Base-by-base conservation (phyloP, 169 alveolate species). In the Plasmodium relictum region DNA sequence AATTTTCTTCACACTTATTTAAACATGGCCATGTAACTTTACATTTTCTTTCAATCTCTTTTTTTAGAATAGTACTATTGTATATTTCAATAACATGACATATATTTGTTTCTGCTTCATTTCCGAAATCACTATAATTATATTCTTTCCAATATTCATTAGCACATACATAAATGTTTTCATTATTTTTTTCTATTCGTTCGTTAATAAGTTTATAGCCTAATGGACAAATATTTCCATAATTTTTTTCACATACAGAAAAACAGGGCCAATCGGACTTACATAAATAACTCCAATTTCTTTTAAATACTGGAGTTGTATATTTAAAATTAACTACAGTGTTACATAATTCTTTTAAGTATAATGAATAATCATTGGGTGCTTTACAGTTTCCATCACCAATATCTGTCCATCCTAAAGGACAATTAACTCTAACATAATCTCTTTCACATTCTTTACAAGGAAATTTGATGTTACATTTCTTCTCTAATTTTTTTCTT, bases 211-310 rank as follows among this genome's bases (percentile, higher is more conserved):
- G 76, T 72, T 74, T 61, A 63, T 58, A 22, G 24, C 92, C 76
- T 68, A 59, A 3, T 10, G 74, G 92, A 61, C 93, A 45, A 61
- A 56, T 26, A 41, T 62, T 16, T 20, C 62, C 72, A 42, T 86
- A 86, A 56, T 86, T 66, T 20, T 72, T 72, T 41, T 62, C 80
- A 44, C 92, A 86, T 8, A 8, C 37, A 6, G 92, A 86, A 65
- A 73, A 59, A 16, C 89, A 65, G 10, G 96, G 96, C 85, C 93
- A 94, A 7, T 85, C 73, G 24, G 85, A 78, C 31, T 74, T 85
- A 68, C 96, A 94, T 59, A 91, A 54, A 16, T 45, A 90, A 41
- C 94, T 88, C 95, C 96, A 94, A 16, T 89, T 50, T 50, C 91
- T 74, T 72, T 89, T 92, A 73, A 92, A 78, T 7, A 48, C 68